Evolutionary conservation across 306 rosid species (phyloP).

Genomic region (Fragaria ananassa): DNA sequence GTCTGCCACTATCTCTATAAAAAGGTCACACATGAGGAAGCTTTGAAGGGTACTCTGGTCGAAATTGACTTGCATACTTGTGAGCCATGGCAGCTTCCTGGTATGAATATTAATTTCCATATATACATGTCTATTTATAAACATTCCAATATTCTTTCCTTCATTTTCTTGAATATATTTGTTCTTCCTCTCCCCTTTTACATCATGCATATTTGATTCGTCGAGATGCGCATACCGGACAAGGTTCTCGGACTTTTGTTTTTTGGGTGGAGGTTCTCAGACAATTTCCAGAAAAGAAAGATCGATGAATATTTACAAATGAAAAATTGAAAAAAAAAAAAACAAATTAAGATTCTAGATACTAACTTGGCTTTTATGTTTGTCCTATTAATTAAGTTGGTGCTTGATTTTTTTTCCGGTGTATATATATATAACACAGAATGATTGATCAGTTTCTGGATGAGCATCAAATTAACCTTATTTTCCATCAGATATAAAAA

Average conservation of each 20-base stretch:
- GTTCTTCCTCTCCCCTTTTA: background rate
- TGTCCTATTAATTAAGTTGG: background rate
- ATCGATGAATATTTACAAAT: background rate
- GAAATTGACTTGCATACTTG: constrained; percentile 91
- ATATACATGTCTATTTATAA: background rate
- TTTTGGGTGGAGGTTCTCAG: background rate
- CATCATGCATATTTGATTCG: background rate
- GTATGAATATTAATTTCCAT: constrained; percentile 30
- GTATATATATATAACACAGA: background rate
- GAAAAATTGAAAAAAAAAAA: background rate
- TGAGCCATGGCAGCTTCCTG: constrained; percentile 99
- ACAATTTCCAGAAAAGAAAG: background rate
- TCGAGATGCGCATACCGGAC: background rate
- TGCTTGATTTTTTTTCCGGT: background rate
- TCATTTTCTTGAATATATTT: background rate
- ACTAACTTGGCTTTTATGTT: background rate
- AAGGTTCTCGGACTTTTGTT: background rate
- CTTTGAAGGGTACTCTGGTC: constrained; percentile 75
- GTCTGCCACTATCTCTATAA: constrained; percentile 90
- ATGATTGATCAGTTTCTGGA: constrained; percentile 2
- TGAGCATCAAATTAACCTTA: background rate
- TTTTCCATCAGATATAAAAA: background rate
- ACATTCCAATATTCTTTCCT: background rate
- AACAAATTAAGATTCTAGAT: background rate
- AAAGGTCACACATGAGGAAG: constrained; percentile 74